Conservation (phyloP, 306 rosid genomes). For the Mimosa bimucronata region DNA sequence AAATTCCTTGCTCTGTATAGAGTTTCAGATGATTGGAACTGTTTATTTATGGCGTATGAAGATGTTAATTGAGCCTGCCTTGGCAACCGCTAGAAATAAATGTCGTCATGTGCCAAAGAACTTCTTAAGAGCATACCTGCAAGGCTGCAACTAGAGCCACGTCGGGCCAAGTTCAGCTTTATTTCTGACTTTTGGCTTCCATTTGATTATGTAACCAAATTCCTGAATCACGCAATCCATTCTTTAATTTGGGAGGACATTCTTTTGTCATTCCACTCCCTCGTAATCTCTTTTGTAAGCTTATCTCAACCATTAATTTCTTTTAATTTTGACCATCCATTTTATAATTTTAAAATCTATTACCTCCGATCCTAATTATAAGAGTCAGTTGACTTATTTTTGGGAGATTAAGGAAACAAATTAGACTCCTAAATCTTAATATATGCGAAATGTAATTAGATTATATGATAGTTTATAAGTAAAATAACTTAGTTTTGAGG, state of each 20-base stretch:
- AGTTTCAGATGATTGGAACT: not conserved
- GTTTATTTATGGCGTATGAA: not conserved
- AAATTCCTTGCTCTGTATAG: not conserved
- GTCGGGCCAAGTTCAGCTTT: not conserved
- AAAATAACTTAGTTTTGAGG: too few species aligned
- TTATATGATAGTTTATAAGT: too few species aligned
- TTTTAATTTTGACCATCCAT: too few species aligned
- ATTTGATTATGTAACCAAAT: not conserved
- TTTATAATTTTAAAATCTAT: too few species aligned
- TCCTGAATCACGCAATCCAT: not conserved
- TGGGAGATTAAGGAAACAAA: too few species aligned
- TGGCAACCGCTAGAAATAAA: not conserved
- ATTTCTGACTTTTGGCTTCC: not conserved
- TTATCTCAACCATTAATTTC: too few species aligned
- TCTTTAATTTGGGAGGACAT: not conserved
- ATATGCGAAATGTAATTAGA: too few species aligned
- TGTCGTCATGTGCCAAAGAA: not conserved
- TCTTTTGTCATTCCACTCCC: too few species aligned
- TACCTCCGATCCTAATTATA: too few species aligned
- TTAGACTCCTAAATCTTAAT: too few species aligned
- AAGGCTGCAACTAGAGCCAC: not conserved
- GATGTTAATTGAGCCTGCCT: not conserved
- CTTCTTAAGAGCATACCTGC: not conserved
- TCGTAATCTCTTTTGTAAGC: too few species aligned
- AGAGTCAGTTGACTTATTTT: too few species aligned